These are phyloP conservation scores for Polychaeton citri DNA, from an alignment of 2,329 filamentous ascomycete species.

Conservation along the genomic window DNA sequence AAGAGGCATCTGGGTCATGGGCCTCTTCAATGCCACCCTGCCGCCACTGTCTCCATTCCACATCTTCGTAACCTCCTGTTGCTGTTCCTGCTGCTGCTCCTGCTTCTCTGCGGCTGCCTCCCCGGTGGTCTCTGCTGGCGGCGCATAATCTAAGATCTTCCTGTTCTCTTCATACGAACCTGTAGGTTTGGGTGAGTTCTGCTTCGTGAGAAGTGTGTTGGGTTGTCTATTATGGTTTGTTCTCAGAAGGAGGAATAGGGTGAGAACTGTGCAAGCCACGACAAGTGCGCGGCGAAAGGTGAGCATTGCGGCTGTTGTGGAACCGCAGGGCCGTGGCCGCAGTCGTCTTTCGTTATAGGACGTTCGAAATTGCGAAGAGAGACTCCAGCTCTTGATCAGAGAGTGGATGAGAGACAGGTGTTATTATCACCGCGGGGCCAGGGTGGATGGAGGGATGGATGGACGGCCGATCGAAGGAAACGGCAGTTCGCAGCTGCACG, in stretches of 20 bases:
- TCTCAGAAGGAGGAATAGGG: conserved; percentile 56
- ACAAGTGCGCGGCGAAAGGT: conserved; percentile 65
- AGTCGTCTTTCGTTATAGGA: too few species aligned
- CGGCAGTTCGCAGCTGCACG: too few species aligned
- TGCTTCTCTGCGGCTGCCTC: conserved; percentile 8
- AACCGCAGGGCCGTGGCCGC: background rate
- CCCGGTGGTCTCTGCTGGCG: conserved; percentile 4
- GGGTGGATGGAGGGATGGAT: too few species aligned
- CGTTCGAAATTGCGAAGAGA: too few species aligned
- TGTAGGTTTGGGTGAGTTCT: conserved; percentile 24
- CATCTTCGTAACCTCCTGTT: conserved; percentile 1
- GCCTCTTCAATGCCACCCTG: conserved; percentile 26
- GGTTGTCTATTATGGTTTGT: conserved; percentile 37
- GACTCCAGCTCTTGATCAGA: too few species aligned
- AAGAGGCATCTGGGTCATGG: conserved; percentile 46
- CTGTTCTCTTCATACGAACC: conserved; percentile 23
- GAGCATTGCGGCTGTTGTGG: conserved; percentile 43
- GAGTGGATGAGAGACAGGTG: too few species aligned
- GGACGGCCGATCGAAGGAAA: too few species aligned
- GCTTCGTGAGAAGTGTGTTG: conserved; percentile 5
- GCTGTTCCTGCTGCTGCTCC: conserved; percentile 12
- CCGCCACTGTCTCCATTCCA: conserved; percentile 14
- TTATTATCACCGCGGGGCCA: too few species aligned
- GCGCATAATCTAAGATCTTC: conserved; percentile 16
- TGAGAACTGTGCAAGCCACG: conserved; percentile 54